These are phyloP conservation scores for Fusarium sp. DNA, from an alignment of 2,329 filamentous ascomycete genomes.

Conservation along the genomic window DNA sequence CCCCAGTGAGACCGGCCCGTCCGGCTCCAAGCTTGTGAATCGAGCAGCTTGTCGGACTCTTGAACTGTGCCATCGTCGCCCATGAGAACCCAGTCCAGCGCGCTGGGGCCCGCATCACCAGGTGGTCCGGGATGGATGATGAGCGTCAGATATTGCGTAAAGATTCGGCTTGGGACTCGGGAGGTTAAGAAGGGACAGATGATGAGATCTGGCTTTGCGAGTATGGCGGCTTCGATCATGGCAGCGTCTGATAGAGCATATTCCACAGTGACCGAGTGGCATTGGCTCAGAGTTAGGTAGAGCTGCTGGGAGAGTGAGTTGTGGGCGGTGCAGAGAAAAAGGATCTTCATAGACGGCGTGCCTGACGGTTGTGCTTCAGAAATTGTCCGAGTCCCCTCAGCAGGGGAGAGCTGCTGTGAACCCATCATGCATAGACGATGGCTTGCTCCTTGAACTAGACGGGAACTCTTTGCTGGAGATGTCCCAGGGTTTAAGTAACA, in stretches of 20 bases:
- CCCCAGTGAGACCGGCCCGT: slow-evolving; percentile 30
- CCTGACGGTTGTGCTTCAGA: background rate
- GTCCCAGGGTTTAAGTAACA: slow-evolving; percentile 9
- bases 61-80: slow-evolving; percentile 21
- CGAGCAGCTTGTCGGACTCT: slow-evolving; percentile 21
- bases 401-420: background rate
- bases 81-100: slow-evolving; percentile 30
- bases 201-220: slow-evolving; percentile 22
- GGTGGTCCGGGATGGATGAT: slow-evolving; percentile 29
- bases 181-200: slow-evolving; percentile 28
- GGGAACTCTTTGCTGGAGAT: background rate
- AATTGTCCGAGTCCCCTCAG: background rate
- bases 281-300: slow-evolving; percentile 16
- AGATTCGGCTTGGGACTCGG: slow-evolving; percentile 19
- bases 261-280: slow-evolving; percentile 19
- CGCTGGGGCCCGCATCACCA: slow-evolving; percentile 28
- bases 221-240: slow-evolving; percentile 23
- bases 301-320: slow-evolving; percentile 33
- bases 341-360: slow-evolving; percentile 23
- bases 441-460: background rate
- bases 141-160: slow-evolving; percentile 23
- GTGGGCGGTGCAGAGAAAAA: slow-evolving; percentile 32
- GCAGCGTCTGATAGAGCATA: slow-evolving; percentile 29
- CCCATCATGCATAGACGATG: background rate
- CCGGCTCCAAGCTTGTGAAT: slow-evolving; percentile 16